A percentile compares a stretch with the other conserved stretches of the same genome.
Evolutionary conservation across 371 early-diverging fungal species (phyloP).

Genomic region (Batrachochytrium dendrobatidis): DNA sequence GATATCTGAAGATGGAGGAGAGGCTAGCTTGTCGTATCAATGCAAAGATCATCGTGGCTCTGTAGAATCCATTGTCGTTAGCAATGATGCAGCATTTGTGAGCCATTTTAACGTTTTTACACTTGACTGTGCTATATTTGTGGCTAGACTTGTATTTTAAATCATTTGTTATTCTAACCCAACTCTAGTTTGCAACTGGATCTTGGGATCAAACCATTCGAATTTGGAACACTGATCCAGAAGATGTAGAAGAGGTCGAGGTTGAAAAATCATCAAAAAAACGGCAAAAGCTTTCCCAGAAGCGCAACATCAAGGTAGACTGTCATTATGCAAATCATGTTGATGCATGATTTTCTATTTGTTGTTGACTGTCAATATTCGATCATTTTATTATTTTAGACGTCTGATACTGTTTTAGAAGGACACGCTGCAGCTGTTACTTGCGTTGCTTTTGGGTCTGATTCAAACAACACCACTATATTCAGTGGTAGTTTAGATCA

Average conservation of each 20-base stretch:
- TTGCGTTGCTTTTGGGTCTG: conserved; percentile 54
- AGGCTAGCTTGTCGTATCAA: conserved; percentile 33
- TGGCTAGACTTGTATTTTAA: no score
- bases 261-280: conserved; percentile 38
- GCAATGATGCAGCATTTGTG: conserved; percentile 13
- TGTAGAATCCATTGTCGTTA: conserved; percentile 53
- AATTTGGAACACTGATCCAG: conserved; percentile 62
- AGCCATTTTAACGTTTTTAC: no score
- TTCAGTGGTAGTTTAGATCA: conserved; percentile 92
- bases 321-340: background rate
- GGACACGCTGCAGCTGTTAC: conserved; percentile 81
- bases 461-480: conserved; percentile 37
- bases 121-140: no score
- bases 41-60: conserved; percentile 75
- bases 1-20: background rate
- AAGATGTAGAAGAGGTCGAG: conserved; percentile 48
- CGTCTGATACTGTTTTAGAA: conserved; percentile 22
- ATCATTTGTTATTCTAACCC: no score
- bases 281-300: conserved; percentile 1
- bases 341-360: background rate
- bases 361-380: background rate
- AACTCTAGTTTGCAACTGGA: conserved; percentile 65
- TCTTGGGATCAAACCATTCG: conserved; percentile 72
- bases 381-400: background rate
- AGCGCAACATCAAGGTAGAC: conserved; percentile 12